Evolutionary conservation across 2,329 filamentous ascomycete species (phyloP), one percentile per base, ranked within the genome.

Genomic region (Aspergillus vadensis): DNA sequence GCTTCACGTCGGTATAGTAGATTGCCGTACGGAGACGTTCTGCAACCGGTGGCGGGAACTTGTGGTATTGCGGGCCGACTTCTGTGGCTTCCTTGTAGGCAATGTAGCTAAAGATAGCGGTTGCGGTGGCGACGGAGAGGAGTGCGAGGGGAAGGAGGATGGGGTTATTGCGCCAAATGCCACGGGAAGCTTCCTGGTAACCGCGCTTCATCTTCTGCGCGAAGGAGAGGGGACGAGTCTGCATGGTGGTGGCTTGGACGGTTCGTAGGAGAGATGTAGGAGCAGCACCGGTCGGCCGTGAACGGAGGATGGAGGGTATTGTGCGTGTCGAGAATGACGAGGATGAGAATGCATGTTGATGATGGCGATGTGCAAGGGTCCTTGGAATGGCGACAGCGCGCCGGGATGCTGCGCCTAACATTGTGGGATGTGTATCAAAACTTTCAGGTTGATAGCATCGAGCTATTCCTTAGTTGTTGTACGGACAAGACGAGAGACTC

Each of bases 1-100:
- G 84, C 41, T 86, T 82, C 65, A 89, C 85, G 70, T 95, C 93
- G 66, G 88, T 91, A 77, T 91, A 96, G 79, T 94, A 97, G 25
- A 98, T 80, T 0, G 92, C 95, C 66, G 88, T 86, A 32, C 95
- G 91, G 50, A 99, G 82, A 62, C 91, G 87, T 69, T 78, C 74
- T 17, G 79, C 75, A 23, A 82, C 79, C 27, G 75, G 74, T 21
- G 75, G 71, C 3, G 80, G 80, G 61, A 79, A 82, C 14, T 77
- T 76, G 32, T 75, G 70, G 60, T 77, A 78, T 53, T 77, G 73
- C 8, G 76, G 77, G 23, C 74, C 73, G 38, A 79, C 73, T 47
- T 76, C 73, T 10, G 69, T 79, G 61, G 78, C 69, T 67, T 81
- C 77, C 54, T 80, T 66, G 58, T 81, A 81, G 41, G 76, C 72